These are phyloP conservation scores for Mycosphaerella arachidis DNA, from an alignment of 2,329 filamentous ascomycete species.

Conservation along the genomic window DNA sequence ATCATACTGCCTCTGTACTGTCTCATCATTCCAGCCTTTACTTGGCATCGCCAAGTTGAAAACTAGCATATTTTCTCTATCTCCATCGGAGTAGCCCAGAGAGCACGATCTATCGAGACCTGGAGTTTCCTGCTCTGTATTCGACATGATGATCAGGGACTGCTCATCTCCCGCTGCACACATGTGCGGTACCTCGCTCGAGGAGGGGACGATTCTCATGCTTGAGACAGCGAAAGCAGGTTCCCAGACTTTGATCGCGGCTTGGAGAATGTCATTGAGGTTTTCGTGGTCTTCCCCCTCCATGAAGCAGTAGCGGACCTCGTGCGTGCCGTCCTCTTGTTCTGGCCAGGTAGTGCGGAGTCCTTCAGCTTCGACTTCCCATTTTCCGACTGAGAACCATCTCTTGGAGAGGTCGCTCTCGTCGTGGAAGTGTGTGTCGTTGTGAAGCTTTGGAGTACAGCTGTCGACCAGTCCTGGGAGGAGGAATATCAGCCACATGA, in stretches of 20 bases:
- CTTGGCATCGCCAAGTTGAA: background rate
- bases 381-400: background rate
- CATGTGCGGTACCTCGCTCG: background rate
- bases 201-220: background rate
- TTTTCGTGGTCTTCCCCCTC: background rate
- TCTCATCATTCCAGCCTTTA: background rate
- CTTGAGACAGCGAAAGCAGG: background rate
- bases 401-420: background rate
- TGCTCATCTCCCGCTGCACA: background rate
- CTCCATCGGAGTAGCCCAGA: background rate
- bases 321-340: background rate
- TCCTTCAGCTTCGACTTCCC: background rate
- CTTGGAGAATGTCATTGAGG: background rate
- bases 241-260: background rate
- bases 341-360: background rate
- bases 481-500: background rate
- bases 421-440: background rate
- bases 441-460: background rate
- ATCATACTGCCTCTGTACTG: background rate
- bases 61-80: background rate
- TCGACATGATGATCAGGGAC: background rate
- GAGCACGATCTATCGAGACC: background rate
- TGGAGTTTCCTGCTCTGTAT: background rate
- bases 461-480: background rate
- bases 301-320: background rate